Evolutionary conservation across 2,329 filamentous ascomycete species (phyloP), one percentile per base, ranked within the genome.

Genomic region (Dothistroma pini): DNA sequence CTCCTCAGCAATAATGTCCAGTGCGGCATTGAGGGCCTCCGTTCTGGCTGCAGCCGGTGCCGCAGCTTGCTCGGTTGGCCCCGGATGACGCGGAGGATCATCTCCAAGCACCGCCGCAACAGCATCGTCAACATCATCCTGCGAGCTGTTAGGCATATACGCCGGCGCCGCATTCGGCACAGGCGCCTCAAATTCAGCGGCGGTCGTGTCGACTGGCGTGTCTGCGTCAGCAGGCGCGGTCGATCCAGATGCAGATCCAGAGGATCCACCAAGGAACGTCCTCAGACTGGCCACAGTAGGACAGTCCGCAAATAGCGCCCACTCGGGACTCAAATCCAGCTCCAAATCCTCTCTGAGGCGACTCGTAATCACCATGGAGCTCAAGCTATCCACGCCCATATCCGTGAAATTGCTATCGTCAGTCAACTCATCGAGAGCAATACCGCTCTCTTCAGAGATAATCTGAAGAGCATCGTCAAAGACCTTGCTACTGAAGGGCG

Each of bases 361-460:
- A 34, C 60, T 60, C 0, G 58, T 56, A 41, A 74, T 68, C 12
- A 62, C 64, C 29, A 74, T 54, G 21, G 60, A 58, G 9, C 70
- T 54, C 2, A 74, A 64, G 47, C 69, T 71, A 60, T 74, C 71
- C 11, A 74, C 60, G 11, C 72, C 71, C 22, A 69, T 48, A 35
- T 73, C 71, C 9, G 59, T 61, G 47, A 73, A 70, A 22, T 34
- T 56, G 25, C 65, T 60, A 32, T 68, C 66, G 35, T 72, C 68
- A 14, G 65, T 71, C 25, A 75, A 58, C 29, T 70, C 71, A n/a
- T 54, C 58, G 4, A 68, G 44, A 32, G 64, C 66, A 31, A 74
- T 38, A 4, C 71, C 73, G 35, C 62, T 70, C 58, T 73, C 73
- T 55, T 74, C 67, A 10, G 71, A 57, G 19, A 75, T 67, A 21